Evolutionary conservation across 2,329 filamentous ascomycete genomes (phyloP).

Genomic region (Exutisphaerella laricina): DNA sequence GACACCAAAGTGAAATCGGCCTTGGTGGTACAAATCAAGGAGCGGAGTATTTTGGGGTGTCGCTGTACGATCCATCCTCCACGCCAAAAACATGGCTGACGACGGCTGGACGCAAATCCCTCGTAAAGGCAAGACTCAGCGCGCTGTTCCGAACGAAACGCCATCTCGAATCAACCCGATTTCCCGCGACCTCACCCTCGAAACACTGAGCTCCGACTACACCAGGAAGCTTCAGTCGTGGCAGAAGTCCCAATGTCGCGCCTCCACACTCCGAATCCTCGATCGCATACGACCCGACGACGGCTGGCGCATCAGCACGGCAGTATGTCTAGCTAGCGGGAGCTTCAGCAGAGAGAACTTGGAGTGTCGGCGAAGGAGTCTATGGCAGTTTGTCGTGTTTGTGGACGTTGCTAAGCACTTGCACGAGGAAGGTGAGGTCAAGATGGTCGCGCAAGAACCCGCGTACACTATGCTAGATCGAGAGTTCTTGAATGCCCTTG

Average conservation of each 20-base stretch:
- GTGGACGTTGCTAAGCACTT: conserved; percentile 23
- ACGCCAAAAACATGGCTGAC: conserved; percentile 4
- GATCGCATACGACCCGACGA: conserved; percentile 18
- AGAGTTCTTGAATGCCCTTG: conserved; percentile 23
- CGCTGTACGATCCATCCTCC: too few relatives aligned
- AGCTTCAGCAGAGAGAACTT: conserved; percentile 31
- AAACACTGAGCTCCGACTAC: conserved; percentile 19
- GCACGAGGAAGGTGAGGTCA: conserved; percentile 8
- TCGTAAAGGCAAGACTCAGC: conserved; percentile 3
- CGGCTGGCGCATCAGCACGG: conserved; percentile 24
- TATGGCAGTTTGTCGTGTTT: conserved; percentile 32
- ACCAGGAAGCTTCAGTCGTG: conserved; percentile 20
- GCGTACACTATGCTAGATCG: conserved; percentile 27
- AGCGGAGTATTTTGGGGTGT: too few relatives aligned
- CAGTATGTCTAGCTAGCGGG: conserved; percentile 29
- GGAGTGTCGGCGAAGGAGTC: conserved; percentile 25
- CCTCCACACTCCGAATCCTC: conserved; percentile 16
- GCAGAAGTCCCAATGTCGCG: conserved; percentile 21
- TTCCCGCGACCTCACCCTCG: conserved; percentile 17
- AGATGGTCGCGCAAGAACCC: conserved; percentile 29
- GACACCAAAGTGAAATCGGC: too few relatives aligned
- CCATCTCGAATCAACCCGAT: conserved; percentile 7
- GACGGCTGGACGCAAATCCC: conserved; percentile 15
- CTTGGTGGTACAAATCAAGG: too few relatives aligned
- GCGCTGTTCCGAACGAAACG: neutral